These are phyloP conservation scores for Aureobasidium namibiae DNA, from an alignment of 2,329 filamentous ascomycete species.

Conservation along the genomic window DNA sequence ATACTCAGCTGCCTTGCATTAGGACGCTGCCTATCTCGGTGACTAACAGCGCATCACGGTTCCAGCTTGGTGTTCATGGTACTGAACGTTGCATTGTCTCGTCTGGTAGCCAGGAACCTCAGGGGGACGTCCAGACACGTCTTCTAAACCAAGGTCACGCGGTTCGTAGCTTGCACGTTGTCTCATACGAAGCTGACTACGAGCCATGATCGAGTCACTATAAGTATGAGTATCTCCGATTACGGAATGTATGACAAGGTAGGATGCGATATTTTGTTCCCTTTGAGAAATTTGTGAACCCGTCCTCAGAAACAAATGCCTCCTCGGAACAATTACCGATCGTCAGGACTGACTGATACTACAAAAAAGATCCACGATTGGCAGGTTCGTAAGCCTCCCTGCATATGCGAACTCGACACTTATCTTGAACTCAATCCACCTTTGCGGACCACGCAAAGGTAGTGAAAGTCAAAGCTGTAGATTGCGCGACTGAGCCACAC, in stretches of 20 bases:
- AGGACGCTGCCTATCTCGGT: not conserved
- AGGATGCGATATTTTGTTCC: not conserved
- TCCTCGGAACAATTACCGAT: not conserved
- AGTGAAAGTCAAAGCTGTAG: not conserved
- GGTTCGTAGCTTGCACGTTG: not conserved
- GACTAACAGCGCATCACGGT: not conserved
- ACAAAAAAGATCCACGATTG: not conserved
- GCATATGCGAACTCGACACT: conserved; percentile 6
- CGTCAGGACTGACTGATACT: conserved; percentile 8
- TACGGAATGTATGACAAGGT: not conserved
- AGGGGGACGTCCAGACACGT: not conserved
- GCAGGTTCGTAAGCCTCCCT: conserved; percentile 8
- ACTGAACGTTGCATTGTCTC: conserved; percentile 1
- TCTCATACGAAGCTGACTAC: not conserved
- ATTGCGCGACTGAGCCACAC: not conserved
- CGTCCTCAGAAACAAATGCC: not conserved
- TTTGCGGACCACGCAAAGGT: not conserved
- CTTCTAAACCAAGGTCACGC: not conserved
- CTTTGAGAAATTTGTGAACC: not conserved
- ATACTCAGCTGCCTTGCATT: not conserved
- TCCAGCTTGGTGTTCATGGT: not conserved
- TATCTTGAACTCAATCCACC: not conserved
- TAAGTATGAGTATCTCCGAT: not conserved
- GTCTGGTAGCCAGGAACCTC: not conserved
- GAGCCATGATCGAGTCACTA: not conserved